Evolutionary conservation across 148 eudicot genomes (phyloP).

Genomic region (Amaranthus palmeri): DNA sequence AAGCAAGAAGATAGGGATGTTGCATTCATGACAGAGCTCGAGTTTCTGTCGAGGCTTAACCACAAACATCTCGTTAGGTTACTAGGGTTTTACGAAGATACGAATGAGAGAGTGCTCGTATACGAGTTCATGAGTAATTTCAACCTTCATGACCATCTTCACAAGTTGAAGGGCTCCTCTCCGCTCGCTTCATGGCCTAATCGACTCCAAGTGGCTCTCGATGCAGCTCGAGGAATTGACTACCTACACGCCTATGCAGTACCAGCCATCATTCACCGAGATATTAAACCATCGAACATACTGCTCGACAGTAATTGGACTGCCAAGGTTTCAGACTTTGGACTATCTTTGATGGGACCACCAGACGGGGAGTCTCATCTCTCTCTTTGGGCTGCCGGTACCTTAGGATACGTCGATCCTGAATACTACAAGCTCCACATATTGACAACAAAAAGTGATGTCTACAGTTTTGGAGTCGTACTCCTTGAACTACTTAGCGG

Average conservation of each 20-base stretch:
- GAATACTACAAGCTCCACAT: conserved; percentile 68
- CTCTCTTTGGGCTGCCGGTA: conserved; percentile 60
- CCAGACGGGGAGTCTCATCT: conserved; percentile 49
- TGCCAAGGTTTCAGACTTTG: conserved; percentile 88
- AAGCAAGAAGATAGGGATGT: conserved; percentile 57
- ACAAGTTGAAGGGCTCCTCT: conserved; percentile 39
- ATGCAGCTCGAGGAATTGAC: conserved; percentile 86
- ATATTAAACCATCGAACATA: conserved; percentile 86
- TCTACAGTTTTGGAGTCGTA: conserved; percentile 79
- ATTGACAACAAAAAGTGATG: conserved; percentile 64
- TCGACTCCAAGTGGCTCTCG: conserved; percentile 62
- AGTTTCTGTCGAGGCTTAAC: conserved; percentile 68
- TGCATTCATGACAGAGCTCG: conserved; percentile 73
- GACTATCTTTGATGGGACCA: conserved; percentile 69
- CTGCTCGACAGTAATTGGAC: conserved; percentile 61
- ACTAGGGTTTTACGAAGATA: conserved; percentile 66
- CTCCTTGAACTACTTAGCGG: conserved; percentile 65
- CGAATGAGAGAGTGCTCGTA: conserved; percentile 51
- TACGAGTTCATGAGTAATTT: conserved; percentile 77
- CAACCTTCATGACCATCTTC: conserved; percentile 70
- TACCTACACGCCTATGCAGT: conserved; percentile 77
- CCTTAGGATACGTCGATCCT: conserved; percentile 81
- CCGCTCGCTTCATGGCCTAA: conserved; percentile 58
- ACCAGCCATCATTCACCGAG: conserved; percentile 79
- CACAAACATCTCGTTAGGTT: conserved; percentile 73